These are phyloP conservation scores for Acorus calamus DNA, from an alignment of 106 monocot species.

Conservation along the genomic window DNA sequence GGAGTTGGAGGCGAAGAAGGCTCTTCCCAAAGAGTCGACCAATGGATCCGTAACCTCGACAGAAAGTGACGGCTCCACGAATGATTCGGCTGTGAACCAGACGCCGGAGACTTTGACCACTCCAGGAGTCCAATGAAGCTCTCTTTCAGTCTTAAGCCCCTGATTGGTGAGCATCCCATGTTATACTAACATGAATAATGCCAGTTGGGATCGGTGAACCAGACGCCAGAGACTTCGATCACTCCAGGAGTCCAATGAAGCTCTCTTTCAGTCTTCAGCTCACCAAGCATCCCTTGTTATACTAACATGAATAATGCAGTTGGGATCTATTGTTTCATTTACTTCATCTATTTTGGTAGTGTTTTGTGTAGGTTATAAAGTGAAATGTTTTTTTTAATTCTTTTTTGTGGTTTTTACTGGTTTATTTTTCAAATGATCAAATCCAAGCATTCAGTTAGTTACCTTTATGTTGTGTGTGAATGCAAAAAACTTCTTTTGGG, in stretches of 20 bases:
- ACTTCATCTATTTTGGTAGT: no score
- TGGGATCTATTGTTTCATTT: not conserved
- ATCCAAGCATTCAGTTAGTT: no score
- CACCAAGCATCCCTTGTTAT: not conserved
- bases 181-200: not conserved
- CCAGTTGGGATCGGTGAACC: conserved; percentile 7
- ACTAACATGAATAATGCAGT: not conserved
- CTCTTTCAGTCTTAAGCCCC: no score
- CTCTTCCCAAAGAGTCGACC: conserved; percentile 13
- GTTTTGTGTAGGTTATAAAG: no score
- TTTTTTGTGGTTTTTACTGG: no score
- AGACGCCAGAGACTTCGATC: conserved; percentile 7
- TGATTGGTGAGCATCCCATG: not conserved
- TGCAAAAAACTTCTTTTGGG: no score
- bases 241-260: conserved; percentile 5
- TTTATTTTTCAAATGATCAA: no score
- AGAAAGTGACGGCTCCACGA: conserved; percentile 12
- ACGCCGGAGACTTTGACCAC: conserved; percentile 8
- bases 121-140: conserved; percentile 3
- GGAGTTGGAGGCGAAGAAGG: conserved; percentile 36
- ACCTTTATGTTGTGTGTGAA: no score
- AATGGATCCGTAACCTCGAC: not conserved
- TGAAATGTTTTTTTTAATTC: no score
- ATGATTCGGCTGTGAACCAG: conserved; percentile 22
- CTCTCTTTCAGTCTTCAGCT: no score